Conservation (phyloP, 305 asterid species). For the Lippia alba region DNA sequence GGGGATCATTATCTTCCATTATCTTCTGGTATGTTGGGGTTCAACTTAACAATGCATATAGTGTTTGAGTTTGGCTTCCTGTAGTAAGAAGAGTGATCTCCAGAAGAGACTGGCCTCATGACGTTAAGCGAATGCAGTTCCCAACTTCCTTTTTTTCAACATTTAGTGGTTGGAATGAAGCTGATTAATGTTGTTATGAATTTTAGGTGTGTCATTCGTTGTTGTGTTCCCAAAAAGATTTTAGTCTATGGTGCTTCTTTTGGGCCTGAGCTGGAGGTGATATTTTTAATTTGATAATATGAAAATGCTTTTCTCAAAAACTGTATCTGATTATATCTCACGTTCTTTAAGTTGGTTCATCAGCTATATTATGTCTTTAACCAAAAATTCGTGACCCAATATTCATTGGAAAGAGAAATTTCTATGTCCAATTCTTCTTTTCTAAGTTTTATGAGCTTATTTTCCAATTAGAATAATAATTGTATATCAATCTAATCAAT, state of each 20-base stretch:
- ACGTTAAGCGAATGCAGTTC: no score
- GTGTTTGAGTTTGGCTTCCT: no score
- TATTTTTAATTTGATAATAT: constrained; percentile 19
- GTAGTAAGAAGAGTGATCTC: no score
- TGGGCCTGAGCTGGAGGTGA: constrained; percentile 98
- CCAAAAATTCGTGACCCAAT: neutral
- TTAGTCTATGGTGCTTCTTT: constrained; percentile 94
- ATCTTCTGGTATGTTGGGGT: no score
- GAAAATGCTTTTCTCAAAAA: neutral
- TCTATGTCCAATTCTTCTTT: neutral
- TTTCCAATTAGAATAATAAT: neutral
- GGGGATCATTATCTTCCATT: no score
- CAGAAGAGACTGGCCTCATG: no score
- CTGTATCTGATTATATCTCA: constrained; percentile 1
- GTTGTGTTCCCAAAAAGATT: constrained; percentile 98
- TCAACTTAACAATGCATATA: no score
- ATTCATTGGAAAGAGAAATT: constrained; percentile 9
- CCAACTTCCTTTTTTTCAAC: constrained; percentile 7
- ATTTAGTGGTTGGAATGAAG: neutral
- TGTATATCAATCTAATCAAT: constrained; percentile 17
- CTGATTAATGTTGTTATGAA: constrained; percentile 2
- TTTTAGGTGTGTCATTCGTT: constrained; percentile 96
- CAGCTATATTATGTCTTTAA: constrained; percentile 5
- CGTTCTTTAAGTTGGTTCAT: constrained; percentile 22
- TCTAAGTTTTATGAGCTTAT: neutral